Percentiles rank a stretch among this genome's conserved stretches.
Conservation (phyloP, 495 filamentous ascomycete species). For the Penicillium desertorum region DNA sequence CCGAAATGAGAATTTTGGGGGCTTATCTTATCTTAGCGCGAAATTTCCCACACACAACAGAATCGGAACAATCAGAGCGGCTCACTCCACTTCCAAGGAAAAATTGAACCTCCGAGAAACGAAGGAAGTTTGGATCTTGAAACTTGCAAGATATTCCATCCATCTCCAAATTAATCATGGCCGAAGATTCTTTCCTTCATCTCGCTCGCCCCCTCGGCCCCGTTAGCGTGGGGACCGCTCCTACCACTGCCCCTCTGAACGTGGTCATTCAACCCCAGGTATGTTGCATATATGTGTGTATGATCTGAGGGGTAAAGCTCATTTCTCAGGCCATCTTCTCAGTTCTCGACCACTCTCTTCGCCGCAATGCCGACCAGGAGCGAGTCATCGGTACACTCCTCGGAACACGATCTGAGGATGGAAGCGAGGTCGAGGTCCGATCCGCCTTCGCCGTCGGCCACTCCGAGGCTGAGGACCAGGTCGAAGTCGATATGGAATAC, state of each 20-base stretch:
- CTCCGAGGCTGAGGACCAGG: slow-evolving; percentile 96
- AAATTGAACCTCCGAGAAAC: slow-evolving; percentile 35
- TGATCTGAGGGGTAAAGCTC: slow-evolving; percentile 7
- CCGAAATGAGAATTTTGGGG: slow-evolving; percentile 12
- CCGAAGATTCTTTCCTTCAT: slow-evolving; percentile 87
- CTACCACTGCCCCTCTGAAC: slow-evolving; percentile 82
- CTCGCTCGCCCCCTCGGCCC: slow-evolving; percentile 89
- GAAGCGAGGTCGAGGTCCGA: slow-evolving; percentile 89
- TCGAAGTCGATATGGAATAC: slow-evolving; percentile 99
- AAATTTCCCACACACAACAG: slow-evolving; percentile 50
- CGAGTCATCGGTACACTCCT: slow-evolving; percentile 95
- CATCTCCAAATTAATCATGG: slow-evolving; percentile 60
- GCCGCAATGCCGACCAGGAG: slow-evolving; percentile 84
- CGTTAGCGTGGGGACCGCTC: slow-evolving; percentile 70
- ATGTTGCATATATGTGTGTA: slow-evolving; percentile 33
- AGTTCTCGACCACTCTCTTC: slow-evolving; percentile 93
- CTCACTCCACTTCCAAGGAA: slow-evolving; percentile 31
- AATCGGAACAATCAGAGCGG: slow-evolving; percentile 40
- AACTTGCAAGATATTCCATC: slow-evolving; percentile 13
- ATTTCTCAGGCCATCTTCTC: slow-evolving; percentile 84
- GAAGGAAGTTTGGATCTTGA: slow-evolving; percentile 23
- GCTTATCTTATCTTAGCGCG: slow-evolving; percentile 58
- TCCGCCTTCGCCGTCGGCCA: slow-evolving; percentile 97
- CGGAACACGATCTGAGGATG: slow-evolving; percentile 90
- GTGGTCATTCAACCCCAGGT: slow-evolving; percentile 96